phyloP scores from a whole-genome alignment of 2,329 filamentous ascomycete genomes.

The Cercospora sp. region DNA sequence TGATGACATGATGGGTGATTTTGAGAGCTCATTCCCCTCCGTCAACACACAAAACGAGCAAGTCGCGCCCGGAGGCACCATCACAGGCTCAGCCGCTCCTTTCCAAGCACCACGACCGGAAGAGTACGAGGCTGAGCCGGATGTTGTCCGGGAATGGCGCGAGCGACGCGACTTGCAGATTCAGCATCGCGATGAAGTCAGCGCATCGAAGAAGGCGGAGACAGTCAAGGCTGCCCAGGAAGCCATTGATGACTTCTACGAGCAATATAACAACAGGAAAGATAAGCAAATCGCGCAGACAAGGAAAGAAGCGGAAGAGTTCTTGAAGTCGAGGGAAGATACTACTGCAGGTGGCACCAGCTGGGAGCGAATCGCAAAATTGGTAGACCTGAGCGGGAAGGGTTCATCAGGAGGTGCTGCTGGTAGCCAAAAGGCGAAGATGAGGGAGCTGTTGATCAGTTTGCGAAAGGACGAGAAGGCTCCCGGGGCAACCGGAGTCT shows the following conservation, averaged over 20 bases:
- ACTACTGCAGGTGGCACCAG: constrained; percentile 92
- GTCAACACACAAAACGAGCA: constrained; percentile 72
- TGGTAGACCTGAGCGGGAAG: constrained; percentile 97
- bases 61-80: constrained; percentile 73
- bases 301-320: constrained; percentile 88
- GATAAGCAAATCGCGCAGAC: constrained; percentile 91
- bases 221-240: constrained; percentile 86
- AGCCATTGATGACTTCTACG: constrained; percentile 98
- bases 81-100: constrained; percentile 69
- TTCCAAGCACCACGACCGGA: constrained; percentile 56
- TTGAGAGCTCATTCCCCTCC: constrained; percentile 89
- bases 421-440: constrained; percentile 92
- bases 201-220: constrained; percentile 76
- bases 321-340: constrained; percentile 83
- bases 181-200: constrained; percentile 80
- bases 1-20: constrained; percentile 55
- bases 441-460: constrained; percentile 84
- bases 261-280: constrained; percentile 98
- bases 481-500: constrained; percentile 56
- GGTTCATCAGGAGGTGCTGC: constrained; percentile 80
- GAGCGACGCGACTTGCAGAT: constrained; percentile 82
- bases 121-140: constrained; percentile 78
- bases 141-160: constrained; percentile 87
- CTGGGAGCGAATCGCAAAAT: constrained; percentile 97
- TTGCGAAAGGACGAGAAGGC: constrained; percentile 91